Conservation (phyloP, 164 flowering plant genomes). For the Stephania yunnanensis region DNA sequence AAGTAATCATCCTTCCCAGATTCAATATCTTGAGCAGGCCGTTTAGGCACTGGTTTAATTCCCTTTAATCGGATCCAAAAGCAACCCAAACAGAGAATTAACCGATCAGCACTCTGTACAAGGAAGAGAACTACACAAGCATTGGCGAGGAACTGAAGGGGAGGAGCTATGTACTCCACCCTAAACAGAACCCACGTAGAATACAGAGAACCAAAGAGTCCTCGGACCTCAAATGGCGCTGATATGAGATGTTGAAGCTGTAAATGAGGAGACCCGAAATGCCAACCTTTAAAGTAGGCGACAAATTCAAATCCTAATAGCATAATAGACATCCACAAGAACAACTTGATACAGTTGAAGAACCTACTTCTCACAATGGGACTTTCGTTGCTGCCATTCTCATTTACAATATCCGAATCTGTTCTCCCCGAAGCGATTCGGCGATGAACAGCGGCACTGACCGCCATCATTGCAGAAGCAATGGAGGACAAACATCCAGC, state of each 20-base stretch:
- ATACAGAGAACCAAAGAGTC: slow-evolving; percentile 53
- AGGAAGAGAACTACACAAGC: slow-evolving; percentile 68
- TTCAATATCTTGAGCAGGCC: slow-evolving; percentile 44
- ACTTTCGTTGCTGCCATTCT: slow-evolving; percentile 22
- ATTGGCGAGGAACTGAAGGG: slow-evolving; percentile 74
- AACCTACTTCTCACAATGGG: slow-evolving; percentile 39
- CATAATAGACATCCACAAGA: slow-evolving; percentile 59
- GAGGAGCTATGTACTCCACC: slow-evolving; percentile 85
- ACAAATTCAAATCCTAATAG: slow-evolving; percentile 64
- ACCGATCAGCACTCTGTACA: slow-evolving; percentile 75
- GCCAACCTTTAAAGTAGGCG: slow-evolving; percentile 83
- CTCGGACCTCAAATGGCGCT: slow-evolving; percentile 33
- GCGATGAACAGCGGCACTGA: slow-evolving; percentile 63
- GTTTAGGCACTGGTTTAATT: slow-evolving; percentile 64
- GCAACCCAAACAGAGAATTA: slow-evolving; percentile 78
- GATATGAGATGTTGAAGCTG: slow-evolving; percentile 36
- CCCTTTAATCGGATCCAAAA: slow-evolving; percentile 74
- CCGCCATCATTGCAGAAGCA: slow-evolving; percentile 43
- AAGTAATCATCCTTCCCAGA: slow-evolving; percentile 48
- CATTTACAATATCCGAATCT: slow-evolving; percentile 38
- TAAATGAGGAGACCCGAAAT: slow-evolving; percentile 44
- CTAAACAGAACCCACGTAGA: slow-evolving; percentile 72
- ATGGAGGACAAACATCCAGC: slow-evolving; percentile 86
- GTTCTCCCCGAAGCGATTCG: slow-evolving; percentile 70
- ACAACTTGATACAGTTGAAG: slow-evolving; percentile 53